A percentile compares a stretch with the other conserved stretches of the same genome.
phyloP scores from a whole-genome alignment of 2,329 filamentous ascomycete genomes.

The Lasiodiplodia citricola region DNA sequence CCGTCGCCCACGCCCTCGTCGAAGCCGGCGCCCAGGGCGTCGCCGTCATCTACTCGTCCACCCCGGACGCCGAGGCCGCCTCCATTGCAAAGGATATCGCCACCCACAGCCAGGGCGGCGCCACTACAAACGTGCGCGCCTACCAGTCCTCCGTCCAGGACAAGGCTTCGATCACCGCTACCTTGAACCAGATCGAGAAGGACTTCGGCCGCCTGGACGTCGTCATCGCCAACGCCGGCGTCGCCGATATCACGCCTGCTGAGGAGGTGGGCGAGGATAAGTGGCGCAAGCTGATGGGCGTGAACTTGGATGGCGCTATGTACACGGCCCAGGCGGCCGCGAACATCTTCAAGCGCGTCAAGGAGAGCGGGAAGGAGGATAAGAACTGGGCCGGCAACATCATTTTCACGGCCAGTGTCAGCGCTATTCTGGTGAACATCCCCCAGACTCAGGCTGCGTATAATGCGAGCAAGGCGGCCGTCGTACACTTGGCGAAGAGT shows the following conservation, averaged over 20 bases:
- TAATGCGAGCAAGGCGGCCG: constrained; percentile 32
- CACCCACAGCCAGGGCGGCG: constrained; percentile 26
- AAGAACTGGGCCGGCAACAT: constrained; percentile 34
- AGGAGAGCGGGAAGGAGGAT: constrained; percentile 32
- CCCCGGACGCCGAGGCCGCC: constrained; percentile 28
- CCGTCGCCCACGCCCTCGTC: constrained; percentile 25
- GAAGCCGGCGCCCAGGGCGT: constrained; percentile 26
- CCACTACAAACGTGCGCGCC: constrained; percentile 28
- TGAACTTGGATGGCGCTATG: constrained; percentile 41
- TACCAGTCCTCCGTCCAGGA: constrained; percentile 31
- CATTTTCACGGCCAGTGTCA: constrained; percentile 48
- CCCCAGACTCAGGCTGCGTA: constrained; percentile 46
- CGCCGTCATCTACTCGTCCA: constrained; percentile 30
- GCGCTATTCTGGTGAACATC: constrained; percentile 46
- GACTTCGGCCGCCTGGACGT: constrained; percentile 28
- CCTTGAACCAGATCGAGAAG: constrained; percentile 7
- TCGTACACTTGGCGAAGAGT: constrained; percentile 32
- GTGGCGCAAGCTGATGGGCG: constrained; percentile 14
- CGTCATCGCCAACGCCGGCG: constrained; percentile 27
- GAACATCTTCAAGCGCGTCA: constrained; percentile 44
- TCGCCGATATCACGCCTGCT: constrained; percentile 18
- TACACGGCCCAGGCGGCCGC: constrained; percentile 47
- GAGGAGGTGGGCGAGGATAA: constrained; percentile 15
- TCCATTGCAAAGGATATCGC: constrained; percentile 30
- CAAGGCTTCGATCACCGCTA: constrained; percentile 28